These are phyloP conservation scores for Venturia effusa DNA, from an alignment of 2,329 filamentous ascomycete genomes.

Conservation along the genomic window DNA sequence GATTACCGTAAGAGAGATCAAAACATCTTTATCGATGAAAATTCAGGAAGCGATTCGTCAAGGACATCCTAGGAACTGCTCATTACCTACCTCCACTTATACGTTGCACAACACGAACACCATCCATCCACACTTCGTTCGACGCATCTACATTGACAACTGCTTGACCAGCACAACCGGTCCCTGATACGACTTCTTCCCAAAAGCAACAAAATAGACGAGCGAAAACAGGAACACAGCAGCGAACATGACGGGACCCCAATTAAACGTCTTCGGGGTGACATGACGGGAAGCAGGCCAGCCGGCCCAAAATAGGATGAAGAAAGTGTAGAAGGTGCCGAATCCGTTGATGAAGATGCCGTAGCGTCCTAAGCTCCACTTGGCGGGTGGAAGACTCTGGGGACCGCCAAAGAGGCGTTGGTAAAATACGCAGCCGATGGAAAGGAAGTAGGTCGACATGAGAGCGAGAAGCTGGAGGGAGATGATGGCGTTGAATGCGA, in stretches of 20 bases:
- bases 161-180: slow-evolving; percentile 11
- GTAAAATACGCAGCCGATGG: slow-evolving; percentile 21
- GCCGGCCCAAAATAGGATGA: slow-evolving; percentile 28
- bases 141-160: background rate
- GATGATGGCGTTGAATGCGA: slow-evolving; percentile 30
- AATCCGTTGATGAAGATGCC: slow-evolving; percentile 27
- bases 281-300: slow-evolving; percentile 20
- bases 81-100: too few relatives aligned
- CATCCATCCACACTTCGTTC: background rate
- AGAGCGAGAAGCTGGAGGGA: slow-evolving; percentile 22
- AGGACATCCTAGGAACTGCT: too few relatives aligned
- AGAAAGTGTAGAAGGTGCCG: slow-evolving; percentile 24
- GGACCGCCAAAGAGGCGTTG: slow-evolving; percentile 17
- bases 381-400: slow-evolving; percentile 18
- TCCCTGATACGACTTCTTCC: slow-evolving; percentile 8
- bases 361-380: slow-evolving; percentile 27
- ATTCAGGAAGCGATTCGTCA: too few relatives aligned
- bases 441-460: slow-evolving; percentile 23
- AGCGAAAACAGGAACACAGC: slow-evolving; percentile 9
- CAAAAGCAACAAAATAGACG: slow-evolving; percentile 9
- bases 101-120: too few relatives aligned
- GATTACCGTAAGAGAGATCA: too few relatives aligned
- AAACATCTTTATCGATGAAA: too few relatives aligned
- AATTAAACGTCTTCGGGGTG: slow-evolving; percentile 15
- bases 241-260: slow-evolving; percentile 14